Percentiles rank a stretch among this genome's conserved stretches.
Evolutionary conservation across 768 basidiomycete species (phyloP).

Genomic region (Cubamyces lactineus): DNA sequence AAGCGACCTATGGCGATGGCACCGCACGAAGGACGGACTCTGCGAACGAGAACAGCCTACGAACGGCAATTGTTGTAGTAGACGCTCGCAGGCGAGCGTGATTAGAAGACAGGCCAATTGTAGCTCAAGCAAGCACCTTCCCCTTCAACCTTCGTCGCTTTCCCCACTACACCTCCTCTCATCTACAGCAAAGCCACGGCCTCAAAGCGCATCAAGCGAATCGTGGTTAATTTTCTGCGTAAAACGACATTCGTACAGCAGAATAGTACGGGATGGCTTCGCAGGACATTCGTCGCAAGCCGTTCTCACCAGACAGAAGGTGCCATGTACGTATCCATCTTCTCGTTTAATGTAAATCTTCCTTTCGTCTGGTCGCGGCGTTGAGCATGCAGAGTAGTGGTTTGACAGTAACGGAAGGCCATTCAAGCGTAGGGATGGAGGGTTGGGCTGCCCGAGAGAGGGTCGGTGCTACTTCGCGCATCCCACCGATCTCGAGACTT

Average conservation of each 20-base stretch:
- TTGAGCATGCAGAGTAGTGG: slow-evolving; percentile 12
- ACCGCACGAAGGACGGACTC: no score
- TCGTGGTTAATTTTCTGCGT: no score
- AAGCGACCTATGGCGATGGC: no score
- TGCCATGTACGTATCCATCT: slow-evolving; percentile 19
- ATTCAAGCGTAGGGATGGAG: slow-evolving; percentile 15
- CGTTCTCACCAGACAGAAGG: slow-evolving; percentile 16
- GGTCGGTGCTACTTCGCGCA: slow-evolving; percentile 21
- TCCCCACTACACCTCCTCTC: not conserved
- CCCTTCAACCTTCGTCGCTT: not conserved
- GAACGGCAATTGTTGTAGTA: no score
- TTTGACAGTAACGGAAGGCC: slow-evolving; percentile 21
- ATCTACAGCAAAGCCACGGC: no score
- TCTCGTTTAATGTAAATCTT: not conserved
- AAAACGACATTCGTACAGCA: no score
- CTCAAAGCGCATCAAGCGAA: no score
- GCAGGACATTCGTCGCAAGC: slow-evolving; percentile 3
- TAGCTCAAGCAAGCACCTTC: not conserved
- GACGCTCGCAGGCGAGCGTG: no score
- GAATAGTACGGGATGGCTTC: no score
- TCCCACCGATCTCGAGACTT: slow-evolving; percentile 15
- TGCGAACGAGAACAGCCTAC: no score
- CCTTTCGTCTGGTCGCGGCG: not conserved
- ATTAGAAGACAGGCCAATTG: no score
- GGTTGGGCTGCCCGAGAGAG: slow-evolving; percentile 16